Conservation (phyloP, 768 basidiomycete species). For the Clavaria fumosa region DNA sequence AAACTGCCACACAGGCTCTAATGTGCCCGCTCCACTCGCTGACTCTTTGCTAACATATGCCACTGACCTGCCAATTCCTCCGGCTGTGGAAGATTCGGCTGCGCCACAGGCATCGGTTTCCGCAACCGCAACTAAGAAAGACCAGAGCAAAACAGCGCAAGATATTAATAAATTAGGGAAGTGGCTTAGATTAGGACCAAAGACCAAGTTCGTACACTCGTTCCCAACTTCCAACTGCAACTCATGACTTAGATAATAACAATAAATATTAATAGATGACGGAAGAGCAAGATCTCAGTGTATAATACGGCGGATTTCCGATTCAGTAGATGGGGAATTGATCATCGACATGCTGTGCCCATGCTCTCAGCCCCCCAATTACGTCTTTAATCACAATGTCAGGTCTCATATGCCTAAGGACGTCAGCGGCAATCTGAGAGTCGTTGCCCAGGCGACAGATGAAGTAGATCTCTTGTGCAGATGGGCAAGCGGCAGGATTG, state of each 20-base stretch:
- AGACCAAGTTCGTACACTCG: no score
- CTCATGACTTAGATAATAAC: no score
- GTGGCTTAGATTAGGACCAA: conserved; percentile 58
- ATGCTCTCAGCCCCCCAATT: conserved; percentile 69
- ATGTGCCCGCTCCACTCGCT: conserved; percentile 49
- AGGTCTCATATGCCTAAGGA: conserved; percentile 27
- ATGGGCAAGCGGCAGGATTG: conserved; percentile 35
- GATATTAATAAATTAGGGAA: conserved; percentile 67
- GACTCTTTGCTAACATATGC: conserved; percentile 40
- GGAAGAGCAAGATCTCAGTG: no score
- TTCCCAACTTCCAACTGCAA: no score
- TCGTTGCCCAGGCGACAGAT: conserved; percentile 89
- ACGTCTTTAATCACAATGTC: conserved; percentile 42
- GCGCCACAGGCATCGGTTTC: conserved; percentile 5
- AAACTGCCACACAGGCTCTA: conserved; percentile 25
- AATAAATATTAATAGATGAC: no score
- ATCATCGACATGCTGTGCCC: conserved; percentile 60
- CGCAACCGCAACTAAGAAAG: no score
- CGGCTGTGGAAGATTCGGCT: conserved; percentile 13
- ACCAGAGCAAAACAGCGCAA: no score
- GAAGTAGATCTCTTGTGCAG: conserved; percentile 30
- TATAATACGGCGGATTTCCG: not conserved
- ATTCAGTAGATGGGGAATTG: conserved; percentile 67
- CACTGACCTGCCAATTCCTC: conserved; percentile 51
- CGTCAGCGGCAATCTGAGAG: conserved; percentile 73